Evolutionary conservation across 768 basidiomycete genomes (phyloP).

Genomic region (Erythrobasidium yunnanense): DNA sequence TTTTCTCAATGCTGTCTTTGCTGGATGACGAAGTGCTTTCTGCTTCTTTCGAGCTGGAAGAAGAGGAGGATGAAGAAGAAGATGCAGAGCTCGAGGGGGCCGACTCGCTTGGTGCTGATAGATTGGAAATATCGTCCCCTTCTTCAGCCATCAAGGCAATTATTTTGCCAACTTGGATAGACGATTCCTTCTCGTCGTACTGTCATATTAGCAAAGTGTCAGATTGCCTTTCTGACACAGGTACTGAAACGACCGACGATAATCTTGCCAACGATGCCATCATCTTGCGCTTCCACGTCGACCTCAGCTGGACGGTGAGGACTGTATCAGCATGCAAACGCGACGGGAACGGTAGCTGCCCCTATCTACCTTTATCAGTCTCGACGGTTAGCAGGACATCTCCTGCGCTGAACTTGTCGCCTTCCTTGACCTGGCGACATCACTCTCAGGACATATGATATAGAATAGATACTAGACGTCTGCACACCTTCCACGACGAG

Average conservation of each 20-base stretch:
- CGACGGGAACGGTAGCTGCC: no score
- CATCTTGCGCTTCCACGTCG: conserved; percentile 97
- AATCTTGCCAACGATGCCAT: conserved; percentile 92
- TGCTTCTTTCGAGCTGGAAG: conserved; percentile 18
- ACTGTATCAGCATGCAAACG: no score
- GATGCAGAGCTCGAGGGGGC: conserved; percentile 26
- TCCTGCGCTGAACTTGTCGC: conserved; percentile 73
- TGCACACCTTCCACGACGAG: conserved; percentile 21
- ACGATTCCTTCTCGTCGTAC: conserved; percentile 68
- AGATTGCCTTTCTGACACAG: background rate
- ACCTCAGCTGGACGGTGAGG: conserved; percentile 54
- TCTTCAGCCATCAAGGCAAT: conserved; percentile 92
- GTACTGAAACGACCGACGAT: conserved; percentile 53
- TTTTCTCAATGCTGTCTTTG: conserved; percentile 46
- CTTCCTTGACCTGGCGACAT: conserved; percentile 89
- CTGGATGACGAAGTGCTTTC: conserved; percentile 2
- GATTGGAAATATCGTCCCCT: conserved; percentile 83
- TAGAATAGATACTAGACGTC: background rate
- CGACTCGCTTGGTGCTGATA: conserved; percentile 48
- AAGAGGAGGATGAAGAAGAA: conserved; percentile 24
- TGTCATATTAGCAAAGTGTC: conserved; percentile 39
- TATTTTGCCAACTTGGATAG: conserved; percentile 70
- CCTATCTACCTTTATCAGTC: conserved; percentile 75
- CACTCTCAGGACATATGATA: background rate
- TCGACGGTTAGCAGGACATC: conserved; percentile 97